Percentiles rank a stretch among this genome's conserved stretches.
Evolutionary conservation across 345 rosid genomes (phyloP).

Genomic region (Syzygium grande): DNA sequence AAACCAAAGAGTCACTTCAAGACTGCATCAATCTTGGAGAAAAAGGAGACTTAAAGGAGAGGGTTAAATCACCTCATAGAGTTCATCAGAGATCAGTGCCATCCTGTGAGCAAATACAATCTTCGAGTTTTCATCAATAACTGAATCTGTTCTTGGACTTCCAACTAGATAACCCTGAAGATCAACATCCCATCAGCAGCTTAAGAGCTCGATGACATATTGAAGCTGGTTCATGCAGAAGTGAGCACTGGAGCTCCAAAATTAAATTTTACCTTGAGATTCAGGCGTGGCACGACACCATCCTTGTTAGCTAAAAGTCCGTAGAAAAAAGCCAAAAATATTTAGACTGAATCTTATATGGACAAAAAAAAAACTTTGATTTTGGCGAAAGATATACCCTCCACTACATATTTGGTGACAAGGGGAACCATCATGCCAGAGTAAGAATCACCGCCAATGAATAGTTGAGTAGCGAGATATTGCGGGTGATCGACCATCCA

Average conservation of each 20-base stretch:
- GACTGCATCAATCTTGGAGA: neutral
- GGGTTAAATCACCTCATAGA: conserved; percentile 5
- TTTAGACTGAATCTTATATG: neutral
- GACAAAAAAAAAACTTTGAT: neutral
- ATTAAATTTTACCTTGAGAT: conserved; percentile 13
- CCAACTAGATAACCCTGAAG: conserved; percentile 19
- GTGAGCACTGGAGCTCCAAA: neutral
- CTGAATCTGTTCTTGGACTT: conserved; percentile 18
- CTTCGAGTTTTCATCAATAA: conserved; percentile 11
- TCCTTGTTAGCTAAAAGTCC: conserved; percentile 11
- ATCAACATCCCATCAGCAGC: neutral
- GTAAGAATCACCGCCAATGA: conserved; percentile 31
- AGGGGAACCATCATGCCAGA: conserved; percentile 21
- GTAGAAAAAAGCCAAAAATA: neutral
- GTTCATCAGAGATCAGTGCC: conserved; percentile 19
- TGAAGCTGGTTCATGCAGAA: neutral
- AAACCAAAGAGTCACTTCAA: neutral
- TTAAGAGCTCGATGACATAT: neutral
- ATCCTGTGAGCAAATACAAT: conserved; percentile 17
- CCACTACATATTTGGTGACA: conserved; percentile 12
- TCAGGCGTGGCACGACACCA: conserved; percentile 3
- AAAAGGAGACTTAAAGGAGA: neutral
- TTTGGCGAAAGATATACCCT: conserved; percentile 6
- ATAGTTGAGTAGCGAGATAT: conserved; percentile 12
- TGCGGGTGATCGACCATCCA: conserved; percentile 25